These are phyloP conservation scores for Fusarium sp. DNA, from an alignment of 2,329 filamentous ascomycete genomes.

Conservation along the genomic window DNA sequence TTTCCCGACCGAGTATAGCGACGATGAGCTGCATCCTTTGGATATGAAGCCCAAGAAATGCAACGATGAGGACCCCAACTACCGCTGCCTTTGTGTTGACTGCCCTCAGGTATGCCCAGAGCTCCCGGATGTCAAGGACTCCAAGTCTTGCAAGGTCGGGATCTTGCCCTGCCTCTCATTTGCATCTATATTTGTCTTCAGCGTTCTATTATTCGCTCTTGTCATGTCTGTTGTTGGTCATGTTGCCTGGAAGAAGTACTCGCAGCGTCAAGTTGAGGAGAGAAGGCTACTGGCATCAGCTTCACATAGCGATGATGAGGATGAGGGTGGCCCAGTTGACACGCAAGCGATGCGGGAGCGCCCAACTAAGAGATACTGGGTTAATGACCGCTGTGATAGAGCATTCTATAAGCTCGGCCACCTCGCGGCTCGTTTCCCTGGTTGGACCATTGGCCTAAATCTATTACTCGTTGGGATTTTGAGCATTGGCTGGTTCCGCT, in stretches of 20 bases:
- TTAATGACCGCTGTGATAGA: slow-evolving; percentile 84
- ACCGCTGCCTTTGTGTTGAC: slow-evolving; percentile 92
- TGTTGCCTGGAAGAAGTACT: slow-evolving; percentile 77
- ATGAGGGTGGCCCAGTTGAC: slow-evolving; percentile 82
- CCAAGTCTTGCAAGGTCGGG: slow-evolving; percentile 81
- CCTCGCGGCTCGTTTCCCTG: slow-evolving; percentile 82
- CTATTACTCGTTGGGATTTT: slow-evolving; percentile 79
- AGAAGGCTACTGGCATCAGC: slow-evolving; percentile 87
- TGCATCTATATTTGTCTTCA: slow-evolving; percentile 86
- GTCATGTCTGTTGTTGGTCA: slow-evolving; percentile 75
- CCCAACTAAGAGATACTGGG: slow-evolving; percentile 78
- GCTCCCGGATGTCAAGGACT: slow-evolving; percentile 77
- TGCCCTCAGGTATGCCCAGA: slow-evolving; percentile 86
- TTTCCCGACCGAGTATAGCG: slow-evolving; percentile 72
- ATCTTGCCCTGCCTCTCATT: slow-evolving; percentile 93
- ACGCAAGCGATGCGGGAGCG: slow-evolving; percentile 80
- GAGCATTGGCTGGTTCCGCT: slow-evolving; percentile 87
- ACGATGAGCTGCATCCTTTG: slow-evolving; percentile 75
- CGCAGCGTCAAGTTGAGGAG: slow-evolving; percentile 78
- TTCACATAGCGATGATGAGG: slow-evolving; percentile 87
- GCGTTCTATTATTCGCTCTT: slow-evolving; percentile 74
- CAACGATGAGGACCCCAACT: slow-evolving; percentile 86
- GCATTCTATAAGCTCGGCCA: slow-evolving; percentile 84
- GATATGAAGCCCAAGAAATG: slow-evolving; percentile 82
- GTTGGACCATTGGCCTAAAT: slow-evolving; percentile 79